These are phyloP conservation scores for Paralagenidium karlingii DNA, from an alignment of 352 stramenopile genomes.

Conservation along the genomic window DNA sequence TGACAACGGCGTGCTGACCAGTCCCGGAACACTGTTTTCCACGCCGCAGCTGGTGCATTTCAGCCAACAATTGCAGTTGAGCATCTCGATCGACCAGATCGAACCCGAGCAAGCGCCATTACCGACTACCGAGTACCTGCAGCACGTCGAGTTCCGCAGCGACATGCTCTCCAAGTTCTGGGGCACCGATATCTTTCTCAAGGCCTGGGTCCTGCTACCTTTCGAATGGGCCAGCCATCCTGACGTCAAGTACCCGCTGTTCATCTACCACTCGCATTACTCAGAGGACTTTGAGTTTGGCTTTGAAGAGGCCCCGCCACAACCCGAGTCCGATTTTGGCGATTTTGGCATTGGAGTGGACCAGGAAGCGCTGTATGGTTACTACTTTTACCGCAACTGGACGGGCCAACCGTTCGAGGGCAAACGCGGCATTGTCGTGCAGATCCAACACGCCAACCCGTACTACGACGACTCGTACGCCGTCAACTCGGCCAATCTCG, in stretches of 20 bases:
- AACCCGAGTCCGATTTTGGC: constrained; percentile 1
- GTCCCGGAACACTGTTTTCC: constrained; percentile 49
- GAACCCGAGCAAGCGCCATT: constrained; percentile 19
- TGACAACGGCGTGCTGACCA: constrained; percentile 31
- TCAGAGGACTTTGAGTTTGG: constrained; percentile 45
- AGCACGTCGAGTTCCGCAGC: constrained; percentile 54
- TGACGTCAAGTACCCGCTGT: constrained; percentile 53
- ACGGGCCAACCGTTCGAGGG: constrained; percentile 48
- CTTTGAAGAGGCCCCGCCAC: constrained; percentile 17
- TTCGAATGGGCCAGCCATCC: constrained; percentile 38
- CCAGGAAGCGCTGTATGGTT: constrained; percentile 31
- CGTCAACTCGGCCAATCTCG: constrained; percentile 64
- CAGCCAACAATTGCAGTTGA: constrained; percentile 14
- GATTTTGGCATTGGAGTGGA: too few relatives aligned
- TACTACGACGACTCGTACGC: constrained; percentile 77
- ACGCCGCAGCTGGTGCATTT: constrained; percentile 31
- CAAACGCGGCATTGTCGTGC: constrained; percentile 59
- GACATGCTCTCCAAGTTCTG: constrained; percentile 47
- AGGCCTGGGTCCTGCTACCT: constrained; percentile 58
- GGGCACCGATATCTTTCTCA: constrained; percentile 51
- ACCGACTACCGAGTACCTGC: constrained; percentile 28
- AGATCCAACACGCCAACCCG: constrained; percentile 62
- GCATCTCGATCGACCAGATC: constrained; percentile 36
- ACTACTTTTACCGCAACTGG: constrained; percentile 65
- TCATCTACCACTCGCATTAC: constrained; percentile 72